A percentile compares a stretch with the other conserved stretches of the same genome.
Evolutionary conservation across 305 asterid species (phyloP).

Genomic region (Ilex paraguariensis): DNA sequence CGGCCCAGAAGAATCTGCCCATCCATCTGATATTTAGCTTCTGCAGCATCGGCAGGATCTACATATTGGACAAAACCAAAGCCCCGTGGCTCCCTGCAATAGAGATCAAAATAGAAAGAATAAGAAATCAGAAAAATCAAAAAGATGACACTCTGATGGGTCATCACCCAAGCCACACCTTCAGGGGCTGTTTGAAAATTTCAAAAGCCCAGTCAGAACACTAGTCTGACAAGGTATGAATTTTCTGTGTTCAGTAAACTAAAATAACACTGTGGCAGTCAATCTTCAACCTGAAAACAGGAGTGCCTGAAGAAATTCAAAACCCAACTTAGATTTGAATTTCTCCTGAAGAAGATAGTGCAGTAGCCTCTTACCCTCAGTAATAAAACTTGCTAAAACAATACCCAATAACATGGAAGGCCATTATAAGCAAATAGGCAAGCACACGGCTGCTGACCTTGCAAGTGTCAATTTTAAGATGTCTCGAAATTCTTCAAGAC

Average conservation of each 20-base stretch:
- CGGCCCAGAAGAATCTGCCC: conserved; percentile 79
- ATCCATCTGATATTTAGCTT: conserved; percentile 93
- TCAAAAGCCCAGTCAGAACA: conserved; percentile 2
- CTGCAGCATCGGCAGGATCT: conserved; percentile 94
- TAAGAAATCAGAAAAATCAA: conserved; percentile 7
- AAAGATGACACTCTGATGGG: background rate
- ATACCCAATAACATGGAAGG: conserved; percentile 33
- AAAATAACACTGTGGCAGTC: background rate
- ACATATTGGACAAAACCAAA: conserved; percentile 95
- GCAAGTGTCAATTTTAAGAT: conserved; percentile 54
- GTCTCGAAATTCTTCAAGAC: conserved; percentile 89
- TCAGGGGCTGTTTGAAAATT: conserved; percentile 4
- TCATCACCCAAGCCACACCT: background rate
- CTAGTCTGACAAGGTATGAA: background rate
- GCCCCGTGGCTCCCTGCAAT: conserved; percentile 77
- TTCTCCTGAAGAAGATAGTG: background rate
- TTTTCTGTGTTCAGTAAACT: background rate
- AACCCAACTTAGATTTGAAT: too few relatives aligned
- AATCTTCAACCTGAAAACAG: too few relatives aligned
- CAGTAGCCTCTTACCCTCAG: conserved; percentile 3
- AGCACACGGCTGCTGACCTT: conserved; percentile 97
- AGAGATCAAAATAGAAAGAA: conserved; percentile 1
- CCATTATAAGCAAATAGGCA: conserved; percentile 62
- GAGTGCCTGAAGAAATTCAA: too few relatives aligned
- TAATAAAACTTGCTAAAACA: conserved; percentile 17